Evolutionary conservation across 192 early-diverging fungal genomes (phyloP), one percentile per base, ranked within the genome.

Genomic region (Coemansia sp.): DNA sequence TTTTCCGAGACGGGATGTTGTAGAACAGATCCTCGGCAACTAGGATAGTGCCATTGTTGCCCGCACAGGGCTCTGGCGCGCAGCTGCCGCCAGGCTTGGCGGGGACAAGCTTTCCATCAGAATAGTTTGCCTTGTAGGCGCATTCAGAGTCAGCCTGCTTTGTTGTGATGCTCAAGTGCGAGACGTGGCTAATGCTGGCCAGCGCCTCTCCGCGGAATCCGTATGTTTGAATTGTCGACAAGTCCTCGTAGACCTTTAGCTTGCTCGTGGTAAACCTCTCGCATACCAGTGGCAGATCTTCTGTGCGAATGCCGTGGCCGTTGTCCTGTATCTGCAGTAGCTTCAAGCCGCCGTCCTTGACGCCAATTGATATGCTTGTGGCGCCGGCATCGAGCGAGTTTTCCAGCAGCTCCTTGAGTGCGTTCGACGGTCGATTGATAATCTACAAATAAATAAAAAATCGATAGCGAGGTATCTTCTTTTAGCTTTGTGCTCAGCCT

Each of bases 141-240:
- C 89, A 93, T 20, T 87, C 86, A 3, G 89, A 89, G 47, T 91
- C 89, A 3, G 85, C 86, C 14, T 91, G 91, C 41, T 91, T 92
- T 4, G 93, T 90, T 4, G 89, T 89, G 58, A 95, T 93, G 20
- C 93, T 92, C 36, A 99, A 86, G 76, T 97, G 94, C 4, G 96
- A 92, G 19, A 99, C 91, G 64, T 96, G 94, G 54, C 93, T 93
- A 63, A 99, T 96, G 77, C 94, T 96, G 1, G 98, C 98, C 57
- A 99, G 78, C 2, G 96, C 96, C 71, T 99, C 97, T 14, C 98
- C 98, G 41, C 98, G 87, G 72, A 99, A 99, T 0, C 98, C 98
- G 84, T 92, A 96, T 0, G 98, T 98, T 20, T 84, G 87, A 59
- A 99, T 96, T 22, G 69, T 75, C 38, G 83, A 83, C 40, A 99